These are phyloP conservation scores for Alternaria angustiovoidea DNA, from an alignment of 2,329 filamentous ascomycete species.

Conservation along the genomic window DNA sequence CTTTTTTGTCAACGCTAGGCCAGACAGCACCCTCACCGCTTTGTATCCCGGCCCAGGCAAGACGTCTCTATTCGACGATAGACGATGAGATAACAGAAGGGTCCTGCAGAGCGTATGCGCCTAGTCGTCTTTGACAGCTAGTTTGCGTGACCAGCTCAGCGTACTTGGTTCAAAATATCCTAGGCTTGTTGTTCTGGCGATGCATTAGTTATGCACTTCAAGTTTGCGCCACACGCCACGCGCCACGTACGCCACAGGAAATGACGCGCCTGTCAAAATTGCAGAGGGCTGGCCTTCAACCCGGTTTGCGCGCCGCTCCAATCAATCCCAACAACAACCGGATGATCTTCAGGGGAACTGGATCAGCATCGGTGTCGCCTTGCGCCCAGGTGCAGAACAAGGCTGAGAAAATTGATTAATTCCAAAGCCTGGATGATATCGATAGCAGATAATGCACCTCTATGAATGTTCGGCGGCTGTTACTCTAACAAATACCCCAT, in stretches of 20 bases:
- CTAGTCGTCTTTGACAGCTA: constrained; percentile 14
- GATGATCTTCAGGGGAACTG: constrained; percentile 19
- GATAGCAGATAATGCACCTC: constrained; percentile 1
- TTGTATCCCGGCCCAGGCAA: constrained; percentile 6
- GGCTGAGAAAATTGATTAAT: constrained; percentile 1
- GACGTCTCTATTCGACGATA: constrained; percentile 7
- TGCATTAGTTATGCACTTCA: neutral
- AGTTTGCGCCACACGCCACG: constrained; percentile 1
- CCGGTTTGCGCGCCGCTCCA: constrained; percentile 6
- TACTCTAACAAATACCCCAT: constrained; percentile 5
- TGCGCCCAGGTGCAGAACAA: neutral
- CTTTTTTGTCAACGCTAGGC: constrained; percentile 30
- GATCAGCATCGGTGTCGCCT: neutral
- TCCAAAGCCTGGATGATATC: neutral
- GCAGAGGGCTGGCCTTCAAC: neutral
- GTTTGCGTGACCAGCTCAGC: constrained; percentile 6
- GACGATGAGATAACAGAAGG: constrained; percentile 8
- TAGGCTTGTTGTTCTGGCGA: neutral
- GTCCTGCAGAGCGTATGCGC: constrained; percentile 12
- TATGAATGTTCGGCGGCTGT: neutral
- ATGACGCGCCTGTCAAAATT: constrained; percentile 6
- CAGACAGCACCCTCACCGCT: constrained; percentile 25
- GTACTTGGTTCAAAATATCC: neutral
- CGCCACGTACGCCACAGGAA: constrained; percentile 11
- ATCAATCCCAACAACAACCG: constrained; percentile 3